phyloP scores from a whole-genome alignment of 257 asterid species.

The Salvia rosmarinus region DNA sequence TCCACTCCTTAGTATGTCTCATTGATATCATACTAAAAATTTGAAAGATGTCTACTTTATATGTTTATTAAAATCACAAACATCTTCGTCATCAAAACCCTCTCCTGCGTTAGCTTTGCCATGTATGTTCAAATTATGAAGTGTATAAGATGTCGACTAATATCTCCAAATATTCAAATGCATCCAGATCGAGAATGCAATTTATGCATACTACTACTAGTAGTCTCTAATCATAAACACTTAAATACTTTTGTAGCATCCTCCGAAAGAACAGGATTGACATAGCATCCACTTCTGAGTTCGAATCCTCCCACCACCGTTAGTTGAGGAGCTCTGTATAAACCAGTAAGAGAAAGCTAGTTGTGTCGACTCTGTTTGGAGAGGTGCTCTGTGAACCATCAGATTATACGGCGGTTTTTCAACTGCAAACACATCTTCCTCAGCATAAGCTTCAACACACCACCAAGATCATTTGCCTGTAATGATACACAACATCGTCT shows the following conservation, averaged over 20 bases:
- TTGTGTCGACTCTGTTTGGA: slow-evolving; percentile 45
- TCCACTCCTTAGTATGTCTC: too few species aligned
- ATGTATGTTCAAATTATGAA: too few species aligned
- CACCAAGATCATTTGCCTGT: slow-evolving; percentile 90
- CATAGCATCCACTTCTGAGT: slow-evolving; percentile 77
- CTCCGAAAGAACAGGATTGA: slow-evolving; percentile 94
- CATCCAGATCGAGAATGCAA: too few species aligned
- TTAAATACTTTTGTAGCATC: slow-evolving; percentile 83
- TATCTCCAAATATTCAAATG: too few species aligned
- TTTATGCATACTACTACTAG: too few species aligned
- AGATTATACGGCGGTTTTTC: slow-evolving; percentile 80
- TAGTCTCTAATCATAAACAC: slow-evolving; percentile 33
- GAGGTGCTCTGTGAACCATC: slow-evolving; percentile 78
- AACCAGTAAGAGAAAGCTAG: slow-evolving; percentile 50
- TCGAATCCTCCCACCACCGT: slow-evolving; percentile 79
- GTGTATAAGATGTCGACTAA: too few species aligned
- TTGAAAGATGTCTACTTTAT: too few species aligned
- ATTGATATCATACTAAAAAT: too few species aligned
- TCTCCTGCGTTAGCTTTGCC: too few species aligned
- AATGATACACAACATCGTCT: neutral
- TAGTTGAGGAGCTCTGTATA: too few species aligned
- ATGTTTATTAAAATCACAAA: too few species aligned
- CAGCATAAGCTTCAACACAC: slow-evolving; percentile 74
- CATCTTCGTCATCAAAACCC: too few species aligned
- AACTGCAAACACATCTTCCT: slow-evolving; percentile 72